Evolutionary conservation across 225 moss, liverwort and hornwort genomes (phyloP), one percentile per base, ranked within the genome.

Genomic region (Asterella californica): DNA sequence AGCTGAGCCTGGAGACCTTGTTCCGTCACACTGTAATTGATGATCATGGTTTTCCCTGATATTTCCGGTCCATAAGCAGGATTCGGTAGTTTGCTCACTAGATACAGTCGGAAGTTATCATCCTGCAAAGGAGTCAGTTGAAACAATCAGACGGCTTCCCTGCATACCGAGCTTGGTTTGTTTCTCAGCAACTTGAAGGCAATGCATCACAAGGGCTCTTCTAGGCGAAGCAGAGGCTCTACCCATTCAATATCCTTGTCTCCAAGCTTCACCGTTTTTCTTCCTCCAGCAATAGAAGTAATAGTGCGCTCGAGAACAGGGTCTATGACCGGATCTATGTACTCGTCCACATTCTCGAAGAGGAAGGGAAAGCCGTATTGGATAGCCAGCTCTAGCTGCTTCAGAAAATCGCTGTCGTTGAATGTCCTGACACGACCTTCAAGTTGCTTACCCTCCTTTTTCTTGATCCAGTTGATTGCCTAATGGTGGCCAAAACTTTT

Each of bases 161-260:
- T 50, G 42, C 70, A 45, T 67, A 27, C 67, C 1, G 10, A 36
- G 67, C 19, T 67, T 15, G 33, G 67, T 6, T 30, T 25, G 29
- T 15, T 1, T n/a, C 6, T 10, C 33, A 10, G 32, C 4, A 59
- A 25, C 59, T 59, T 59, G 22, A 25, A 59, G 59, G n/a, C 22
- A 15, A 61, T 25, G 2, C 11, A 19, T 29, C 10, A n/a, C 24
- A 50, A 73, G n/a, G 60, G n/a, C 22, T 2, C 8, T 60, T 2
- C 19, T 21, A 22, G 24, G 27, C 10, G 77, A 37, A n/a, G 30
- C 0, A 4, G 5, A 21, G 7, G 15, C 34, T 62, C 33, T 81
- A 96, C 96, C 96, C 96, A 96, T 76, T 96, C 96, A 78, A 96
- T 94, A 25, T 87, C 91, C 87, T 96, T 96, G 59, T 96, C 96